Evolutionary conservation across 2,329 filamentous ascomycete genomes (phyloP).

Genomic region (Aspergillus fructus): DNA sequence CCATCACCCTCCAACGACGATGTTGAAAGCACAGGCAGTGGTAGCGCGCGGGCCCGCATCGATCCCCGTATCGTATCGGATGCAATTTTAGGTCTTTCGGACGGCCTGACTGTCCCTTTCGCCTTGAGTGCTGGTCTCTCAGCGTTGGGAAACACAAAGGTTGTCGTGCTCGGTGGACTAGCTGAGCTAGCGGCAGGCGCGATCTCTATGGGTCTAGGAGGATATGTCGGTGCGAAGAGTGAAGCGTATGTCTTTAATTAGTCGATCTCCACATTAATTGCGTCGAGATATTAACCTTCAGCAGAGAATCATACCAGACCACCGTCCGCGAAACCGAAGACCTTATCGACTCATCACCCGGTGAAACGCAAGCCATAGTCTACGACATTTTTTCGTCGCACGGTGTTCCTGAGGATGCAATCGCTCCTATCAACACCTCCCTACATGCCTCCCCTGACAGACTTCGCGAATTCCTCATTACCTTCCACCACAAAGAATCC

Average conservation of each 20-base stretch:
- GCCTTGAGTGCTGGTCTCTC: constrained; percentile 71
- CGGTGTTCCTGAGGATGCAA: constrained; percentile 36
- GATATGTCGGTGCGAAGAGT: constrained; percentile 62
- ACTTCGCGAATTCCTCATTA: constrained; percentile 48
- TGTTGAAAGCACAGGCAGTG: constrained; percentile 20
- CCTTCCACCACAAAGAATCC: constrained; percentile 48
- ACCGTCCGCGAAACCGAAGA: constrained; percentile 45
- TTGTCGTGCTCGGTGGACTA: constrained; percentile 71
- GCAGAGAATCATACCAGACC: constrained; percentile 46
- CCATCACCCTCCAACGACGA: constrained; percentile 23
- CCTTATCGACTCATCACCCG: constrained; percentile 38
- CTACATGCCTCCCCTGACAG: constrained; percentile 39
- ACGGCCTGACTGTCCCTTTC: constrained; percentile 77
- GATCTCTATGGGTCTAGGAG: constrained; percentile 77
- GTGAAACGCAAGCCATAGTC: constrained; percentile 40
- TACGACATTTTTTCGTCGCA: constrained; percentile 43
- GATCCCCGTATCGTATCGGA: constrained; percentile 52
- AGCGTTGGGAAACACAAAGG: constrained; percentile 60
- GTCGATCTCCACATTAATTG: neutral
- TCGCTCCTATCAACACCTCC: constrained; percentile 37
- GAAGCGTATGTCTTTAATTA: constrained; percentile 44
- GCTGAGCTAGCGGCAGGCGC: constrained; percentile 74
- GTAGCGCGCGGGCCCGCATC: constrained; percentile 33
- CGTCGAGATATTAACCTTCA: neutral
- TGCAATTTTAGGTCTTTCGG: constrained; percentile 72